phyloP scores from a whole-genome alignment of 768 basidiomycete genomes.

The Collybiopsis confluens region DNA sequence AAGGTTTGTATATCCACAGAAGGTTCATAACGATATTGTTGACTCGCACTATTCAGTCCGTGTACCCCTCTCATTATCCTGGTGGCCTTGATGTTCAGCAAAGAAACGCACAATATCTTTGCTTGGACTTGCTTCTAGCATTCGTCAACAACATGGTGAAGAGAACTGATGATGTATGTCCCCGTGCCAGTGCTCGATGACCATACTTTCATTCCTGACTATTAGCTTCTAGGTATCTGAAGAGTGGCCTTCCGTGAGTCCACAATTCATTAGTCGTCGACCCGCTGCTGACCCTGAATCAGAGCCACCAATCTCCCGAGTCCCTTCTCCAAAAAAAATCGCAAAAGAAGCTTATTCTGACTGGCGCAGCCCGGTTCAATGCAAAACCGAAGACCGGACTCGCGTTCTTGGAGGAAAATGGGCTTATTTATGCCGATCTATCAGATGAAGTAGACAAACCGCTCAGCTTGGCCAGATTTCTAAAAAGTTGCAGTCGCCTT shows the following conservation, averaged over 20 bases:
- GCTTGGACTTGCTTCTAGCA: constrained; percentile 80
- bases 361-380: constrained; percentile 87
- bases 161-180: constrained; percentile 47
- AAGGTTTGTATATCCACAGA: constrained; percentile 46
- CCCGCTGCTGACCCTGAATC: not conserved
- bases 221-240: constrained; percentile 32
- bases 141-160: constrained; percentile 87
- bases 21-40: constrained; percentile 7
- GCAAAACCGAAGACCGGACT: constrained; percentile 88
- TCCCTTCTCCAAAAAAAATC: constrained; percentile 68
- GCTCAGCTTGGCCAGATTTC: constrained; percentile 75
- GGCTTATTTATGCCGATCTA: constrained; percentile 73
- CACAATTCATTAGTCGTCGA: constrained; percentile 4
- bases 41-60: constrained; percentile 47
- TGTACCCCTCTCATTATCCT: constrained; percentile 66
- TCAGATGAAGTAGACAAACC: constrained; percentile 51
- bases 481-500: constrained; percentile 78
- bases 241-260: constrained; percentile 62
- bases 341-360: constrained; percentile 79
- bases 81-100: constrained; percentile 60
- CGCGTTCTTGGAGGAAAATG: constrained; percentile 88
- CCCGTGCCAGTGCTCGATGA: constrained; percentile 13
- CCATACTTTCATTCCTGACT: constrained; percentile 11
- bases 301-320: constrained; percentile 57
- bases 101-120: constrained; percentile 78